These are phyloP conservation scores for Gastrolobium villosum DNA, from an alignment of 306 rosid species.

Conservation along the genomic window DNA sequence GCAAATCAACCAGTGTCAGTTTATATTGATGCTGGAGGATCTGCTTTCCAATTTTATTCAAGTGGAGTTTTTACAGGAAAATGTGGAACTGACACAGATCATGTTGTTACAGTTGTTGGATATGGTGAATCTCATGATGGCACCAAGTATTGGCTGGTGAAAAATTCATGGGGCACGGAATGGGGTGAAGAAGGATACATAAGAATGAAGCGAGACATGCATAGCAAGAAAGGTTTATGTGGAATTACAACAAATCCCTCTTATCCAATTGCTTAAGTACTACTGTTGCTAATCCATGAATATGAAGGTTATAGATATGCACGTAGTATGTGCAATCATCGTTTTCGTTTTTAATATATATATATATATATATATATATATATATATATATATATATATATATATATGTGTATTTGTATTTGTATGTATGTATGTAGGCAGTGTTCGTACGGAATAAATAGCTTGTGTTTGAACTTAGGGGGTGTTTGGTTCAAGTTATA, in stretches of 20 bases:
- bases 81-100: constrained; percentile 15
- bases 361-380: too few species aligned
- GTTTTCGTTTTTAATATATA: too few species aligned
- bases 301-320: too few species aligned
- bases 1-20: constrained; percentile 46
- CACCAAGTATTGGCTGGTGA: constrained; percentile 42
- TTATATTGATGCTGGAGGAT: constrained; percentile 1
- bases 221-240: constrained; percentile 28
- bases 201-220: constrained; percentile 31
- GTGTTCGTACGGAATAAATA: too few species aligned
- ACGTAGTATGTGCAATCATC: too few species aligned
- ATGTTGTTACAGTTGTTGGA: constrained; percentile 24
- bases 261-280: constrained; percentile 36
- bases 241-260: constrained; percentile 27
- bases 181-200: constrained; percentile 63
- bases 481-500: too few species aligned
- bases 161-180: constrained; percentile 52
- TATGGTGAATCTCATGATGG: constrained; percentile 10
- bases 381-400: too few species aligned
- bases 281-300: not conserved
- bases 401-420: too few species aligned
- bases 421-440: too few species aligned
- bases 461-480: too few species aligned
- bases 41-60: constrained; percentile 36
- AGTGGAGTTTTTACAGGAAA: constrained; percentile 37